These are phyloP conservation scores for Eimeria falciformis DNA, from an alignment of 169 alveolate genomes.

Conservation along the genomic window DNA sequence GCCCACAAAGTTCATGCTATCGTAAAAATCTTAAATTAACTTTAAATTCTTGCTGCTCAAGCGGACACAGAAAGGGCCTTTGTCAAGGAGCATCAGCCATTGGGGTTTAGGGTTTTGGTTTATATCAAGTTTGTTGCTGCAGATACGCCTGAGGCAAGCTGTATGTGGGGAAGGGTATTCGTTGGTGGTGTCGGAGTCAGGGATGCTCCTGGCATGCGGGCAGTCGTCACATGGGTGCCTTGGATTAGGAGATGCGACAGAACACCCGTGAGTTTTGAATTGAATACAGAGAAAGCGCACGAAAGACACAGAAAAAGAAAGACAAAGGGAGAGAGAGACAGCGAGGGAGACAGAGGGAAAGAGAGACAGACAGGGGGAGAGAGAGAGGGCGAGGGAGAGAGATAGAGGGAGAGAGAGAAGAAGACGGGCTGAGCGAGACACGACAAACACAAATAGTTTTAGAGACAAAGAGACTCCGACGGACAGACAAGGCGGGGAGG, in stretches of 20 bases:
- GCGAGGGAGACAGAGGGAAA: not conserved
- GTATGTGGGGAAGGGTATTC: conserved; percentile 29
- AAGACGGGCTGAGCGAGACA: no score
- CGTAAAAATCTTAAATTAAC: no score
- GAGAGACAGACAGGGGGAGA: not conserved
- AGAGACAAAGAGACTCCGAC: no score
- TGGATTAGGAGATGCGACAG: not conserved
- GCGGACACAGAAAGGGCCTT: no score
- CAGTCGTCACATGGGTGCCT: conserved; percentile 27
- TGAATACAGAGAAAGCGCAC: no score
- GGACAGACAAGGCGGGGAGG: no score
- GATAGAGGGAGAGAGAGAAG: no score
- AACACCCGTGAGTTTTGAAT: not conserved
- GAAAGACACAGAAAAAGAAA: not conserved
- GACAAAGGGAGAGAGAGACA: not conserved
- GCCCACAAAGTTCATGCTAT: no score
- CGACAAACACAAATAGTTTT: no score
- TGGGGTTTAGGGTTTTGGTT: not conserved
- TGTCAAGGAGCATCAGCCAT: not conserved
- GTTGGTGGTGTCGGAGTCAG: conserved; percentile 11
- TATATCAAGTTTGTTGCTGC: not conserved
- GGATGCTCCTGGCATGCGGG: conserved; percentile 51
- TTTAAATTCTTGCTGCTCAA: no score
- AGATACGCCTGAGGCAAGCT: not conserved
- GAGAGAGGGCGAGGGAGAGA: no score